Base-by-base conservation (phyloP, 306 rosid genomes). In the Albizia julibrissin region DNA sequence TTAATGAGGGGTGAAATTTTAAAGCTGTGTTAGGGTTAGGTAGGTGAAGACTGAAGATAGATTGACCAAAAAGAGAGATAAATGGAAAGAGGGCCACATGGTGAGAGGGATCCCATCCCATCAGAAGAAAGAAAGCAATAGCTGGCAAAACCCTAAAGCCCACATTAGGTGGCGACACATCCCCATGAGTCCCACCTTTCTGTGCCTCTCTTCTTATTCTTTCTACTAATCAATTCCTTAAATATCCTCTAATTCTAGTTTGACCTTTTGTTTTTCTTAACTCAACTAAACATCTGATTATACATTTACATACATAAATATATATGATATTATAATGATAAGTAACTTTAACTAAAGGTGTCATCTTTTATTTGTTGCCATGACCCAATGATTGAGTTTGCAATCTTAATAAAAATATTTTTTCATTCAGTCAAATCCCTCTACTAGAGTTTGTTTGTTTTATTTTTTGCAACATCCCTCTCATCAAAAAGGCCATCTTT, bases 31-130 rank as follows among this genome's bases (percentile, higher is more conserved):
- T 3, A 18, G 8, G 3, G 1, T 27, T 5, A 19, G 12, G 27
- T 8, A 56, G 27, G 13, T 56, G 27, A 56, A 56, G 26, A 56
- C 6, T 56, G 27, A 56, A 56, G 26, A 56, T 19, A 8, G 62
- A 56, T 58, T 2, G 26, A 54, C 13, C 1, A 21, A 56, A 75
- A 11, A 49, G 76, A 31, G 10, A 59, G 34, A 8, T 2, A 40
- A 37, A 33, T 37, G 79, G 46, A 10, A 22, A 81, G 16, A 72
- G 80, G 88, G 78, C 80, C 88, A 81, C 33, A 14, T 77, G 75
- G 24, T 5, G 1, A 61, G 52, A 43, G 34, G 64, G 37, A 72
- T 67, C 43, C 80, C 46, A 74, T n/a, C n/a, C n/a, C n/a, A 56
- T 68, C n/a, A 24, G 44, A 69, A 56, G 22, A 58, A 74, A 6